Evolutionary conservation across 495 filamentous ascomycete species (phyloP).

Genomic region (Neurospora sp.): DNA sequence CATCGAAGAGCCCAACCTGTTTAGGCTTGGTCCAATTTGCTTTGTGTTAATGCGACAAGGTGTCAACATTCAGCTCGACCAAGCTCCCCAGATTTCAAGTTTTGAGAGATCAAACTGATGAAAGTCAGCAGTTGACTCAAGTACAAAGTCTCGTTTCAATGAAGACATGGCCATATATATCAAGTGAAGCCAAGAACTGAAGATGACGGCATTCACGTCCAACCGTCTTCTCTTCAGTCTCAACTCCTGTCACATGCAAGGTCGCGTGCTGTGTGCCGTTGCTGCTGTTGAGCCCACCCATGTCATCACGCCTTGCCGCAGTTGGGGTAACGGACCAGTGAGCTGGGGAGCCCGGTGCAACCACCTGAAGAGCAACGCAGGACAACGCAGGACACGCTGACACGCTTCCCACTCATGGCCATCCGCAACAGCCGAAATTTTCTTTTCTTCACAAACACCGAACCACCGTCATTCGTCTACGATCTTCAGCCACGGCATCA

Average conservation of each 20-base stretch:
- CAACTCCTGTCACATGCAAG: not conserved
- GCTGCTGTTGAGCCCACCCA: not conserved
- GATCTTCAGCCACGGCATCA: not conserved
- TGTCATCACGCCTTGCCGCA: not conserved
- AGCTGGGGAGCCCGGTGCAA: not conserved
- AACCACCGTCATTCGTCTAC: not conserved
- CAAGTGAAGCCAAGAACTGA: not conserved
- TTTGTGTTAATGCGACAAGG: not conserved
- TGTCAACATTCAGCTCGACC: not conserved
- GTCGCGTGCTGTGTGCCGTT: no score
- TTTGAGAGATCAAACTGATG: not conserved
- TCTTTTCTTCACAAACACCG: conserved; percentile 4
- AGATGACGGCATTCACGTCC: not conserved
- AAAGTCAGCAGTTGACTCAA: not conserved
- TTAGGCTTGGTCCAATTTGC: not conserved
- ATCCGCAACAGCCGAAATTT: conserved; percentile 21
- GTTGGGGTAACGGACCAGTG: not conserved
- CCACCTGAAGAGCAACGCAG: not conserved
- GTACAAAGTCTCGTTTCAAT: not conserved
- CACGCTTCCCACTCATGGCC: not conserved
- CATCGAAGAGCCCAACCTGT: not conserved
- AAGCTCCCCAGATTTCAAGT: not conserved
- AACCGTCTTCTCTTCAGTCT: not conserved
- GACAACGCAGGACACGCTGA: not conserved
- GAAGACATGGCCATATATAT: not conserved